phyloP scores from a whole-genome alignment of 768 basidiomycete species.

The Trametes coccinea region DNA sequence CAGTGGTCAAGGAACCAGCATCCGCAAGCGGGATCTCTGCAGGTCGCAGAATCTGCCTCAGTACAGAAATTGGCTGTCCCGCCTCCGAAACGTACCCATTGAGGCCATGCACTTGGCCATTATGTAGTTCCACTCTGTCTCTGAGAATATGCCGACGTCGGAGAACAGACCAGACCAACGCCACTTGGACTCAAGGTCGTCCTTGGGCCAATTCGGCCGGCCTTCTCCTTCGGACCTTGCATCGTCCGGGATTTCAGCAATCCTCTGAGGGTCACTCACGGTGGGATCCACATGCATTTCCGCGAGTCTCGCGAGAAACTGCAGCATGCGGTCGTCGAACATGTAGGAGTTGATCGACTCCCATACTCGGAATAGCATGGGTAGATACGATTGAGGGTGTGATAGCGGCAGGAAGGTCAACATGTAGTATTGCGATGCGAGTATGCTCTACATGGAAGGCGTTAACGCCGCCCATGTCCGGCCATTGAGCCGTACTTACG shows the following conservation, averaged over 20 bases:
- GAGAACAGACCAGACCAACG: conserved; percentile 55
- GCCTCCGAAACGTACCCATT: conserved; percentile 56
- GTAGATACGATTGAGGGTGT: conserved; percentile 82
- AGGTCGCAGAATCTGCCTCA: conserved; percentile 5
- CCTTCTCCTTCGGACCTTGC: conserved; percentile 62
- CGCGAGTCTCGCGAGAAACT: conserved; percentile 74
- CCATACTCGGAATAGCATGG: conserved; percentile 84
- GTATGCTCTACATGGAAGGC: conserved; percentile 50
- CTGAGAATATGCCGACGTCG: conserved; percentile 79
- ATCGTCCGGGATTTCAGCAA: conserved; percentile 70
- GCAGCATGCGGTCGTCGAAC: conserved; percentile 88
- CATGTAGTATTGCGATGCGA: conserved; percentile 84
- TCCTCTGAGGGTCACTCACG: conserved; percentile 69
- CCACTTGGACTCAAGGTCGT: conserved; percentile 40
- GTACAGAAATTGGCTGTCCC: not conserved
- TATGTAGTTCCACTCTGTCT: conserved; percentile 80
- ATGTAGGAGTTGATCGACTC: conserved; percentile 86
- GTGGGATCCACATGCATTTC: conserved; percentile 81
- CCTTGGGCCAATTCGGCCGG: conserved; percentile 54
- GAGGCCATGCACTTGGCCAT: conserved; percentile 88
- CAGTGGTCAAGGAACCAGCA: conserved; percentile 72
- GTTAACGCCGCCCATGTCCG: conserved; percentile 4
- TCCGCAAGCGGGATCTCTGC: conserved; percentile 74
- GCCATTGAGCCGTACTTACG: conserved; percentile 43
- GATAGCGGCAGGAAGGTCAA: conserved; percentile 82